Evolutionary conservation across 78 protist genomes (phyloP), one percentile per base, ranked within the genome.

Genomic region (Polysphondylium violaceum): DNA sequence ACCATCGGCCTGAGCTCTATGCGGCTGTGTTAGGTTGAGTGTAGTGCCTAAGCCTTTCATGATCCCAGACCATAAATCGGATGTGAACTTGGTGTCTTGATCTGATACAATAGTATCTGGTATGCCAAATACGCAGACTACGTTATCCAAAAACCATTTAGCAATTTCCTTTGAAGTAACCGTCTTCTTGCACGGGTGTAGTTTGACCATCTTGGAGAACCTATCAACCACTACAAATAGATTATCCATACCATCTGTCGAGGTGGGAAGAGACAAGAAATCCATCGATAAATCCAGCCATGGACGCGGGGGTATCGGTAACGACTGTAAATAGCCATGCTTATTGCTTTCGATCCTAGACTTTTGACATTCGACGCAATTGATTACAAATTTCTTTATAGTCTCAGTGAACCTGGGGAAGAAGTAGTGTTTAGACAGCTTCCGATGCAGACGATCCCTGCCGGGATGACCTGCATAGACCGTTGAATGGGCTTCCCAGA

Each of bases 261-360:
- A 31, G 0, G 11, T 23, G 5, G 89, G 89, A 21, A 81, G 25
- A n/a, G 19, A 25, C 9, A 81, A 0, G 17, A 68, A 68, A 43
- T 81, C 89, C 77, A 81, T 65, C 0, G 89, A 23, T 0, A 81
- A 56, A 17, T 69, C 77, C 2, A 12, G 31, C 69, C 65, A 81
- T 36, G 77, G 78, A 29, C 56, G 4, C 3, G 23, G n/a, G 1
- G 77, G 71, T 11, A 69, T 35, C 5, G 76, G 69, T 27, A 69
- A 23, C 40, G 89, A 40, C 5, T n/a, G 19, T 19, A 77, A 58
- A 0, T 51, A 33, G 0, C 50, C 77, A 40, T 53, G 44, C 21
- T 50, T 65, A 0, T 47, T 29, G 4, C 38, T 60, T 3, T 25
- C 43, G 1, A 51, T 0, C 2, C 3, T 35, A 27, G 2, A 12